Evolutionary conservation across 805 yeast species (phyloP), one percentile per base, ranked within the genome.

Genomic region (Suhomyces sp.): DNA sequence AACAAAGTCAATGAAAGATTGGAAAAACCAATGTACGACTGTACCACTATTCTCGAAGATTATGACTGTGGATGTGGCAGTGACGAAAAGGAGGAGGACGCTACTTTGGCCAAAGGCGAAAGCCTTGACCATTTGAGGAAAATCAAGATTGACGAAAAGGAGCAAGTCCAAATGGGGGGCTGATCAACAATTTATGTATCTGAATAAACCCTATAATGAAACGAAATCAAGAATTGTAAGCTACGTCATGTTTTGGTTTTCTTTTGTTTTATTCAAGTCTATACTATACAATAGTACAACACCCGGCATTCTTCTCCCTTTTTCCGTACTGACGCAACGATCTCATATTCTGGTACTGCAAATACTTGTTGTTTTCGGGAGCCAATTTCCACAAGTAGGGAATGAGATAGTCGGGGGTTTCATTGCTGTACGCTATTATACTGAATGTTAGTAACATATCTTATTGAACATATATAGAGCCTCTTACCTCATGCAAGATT

Each of bases 11-110:
- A 93, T 68, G 82, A 81, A 50, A 74, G 86, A 49, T 75, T 92
- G 44, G 77, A 76, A 4, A 90, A 92, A 60, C 82, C 79, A 1
- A 74, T 77, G 15, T 94, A 90, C 67, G 97, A 94, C 67, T 94
- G 99, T 67, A 78, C 89, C 2, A 83, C 80, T 6, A 87, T 94
- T 52, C 73, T 89, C 50, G 97, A 90, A 60, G 94, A 90, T 69
- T 94, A 94, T 69, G 96, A 92, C 63, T 93, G 99, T 74, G 99
- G 99, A 0, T 93, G 99, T 72, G 96, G 94, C 0, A 77, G 68
- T 10, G 96, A 84, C 48, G 93, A 85, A 60, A 82, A 79, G 59
- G 78, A 73, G 47, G 71, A 63, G 6, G 84, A 77, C 51, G 57
- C 55, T 17, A 78, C 80, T 2, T 63, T 76, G 52, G 74, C 73